Evolutionary conservation across 345 rosid genomes (phyloP), one percentile per base, ranked within the genome.

Genomic region (Stellera chamaejasme): DNA sequence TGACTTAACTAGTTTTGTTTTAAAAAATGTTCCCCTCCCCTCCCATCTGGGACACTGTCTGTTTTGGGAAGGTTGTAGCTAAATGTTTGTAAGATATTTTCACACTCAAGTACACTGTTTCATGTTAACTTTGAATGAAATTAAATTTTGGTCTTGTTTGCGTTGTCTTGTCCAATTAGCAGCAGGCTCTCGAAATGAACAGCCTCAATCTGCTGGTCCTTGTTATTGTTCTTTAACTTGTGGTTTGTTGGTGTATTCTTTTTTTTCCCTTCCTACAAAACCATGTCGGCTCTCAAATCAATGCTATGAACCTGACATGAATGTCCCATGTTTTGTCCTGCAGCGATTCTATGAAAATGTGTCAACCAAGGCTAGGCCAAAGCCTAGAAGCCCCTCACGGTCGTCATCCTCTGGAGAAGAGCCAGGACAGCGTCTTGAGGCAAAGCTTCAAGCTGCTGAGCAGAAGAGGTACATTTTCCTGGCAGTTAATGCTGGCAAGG

Each of bases 341-440:
- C 71, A 93, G 99, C 87, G 84, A 93, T 93, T 87, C 77, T 84
- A 93, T 58, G 86, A 81, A 64, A 87, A 72, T 14, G 65, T 93
- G 67, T 82, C 94, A 46, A 87, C 84, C 58, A 93, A 89, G 80
- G 99, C 99, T 26, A 80, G 92, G 16, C 77, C 82, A 5, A 93
- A 84, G 71, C 96, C 79, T 2, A 79, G 83, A 76, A 93, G 97
- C 67, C 94, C 97, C 10, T 75, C 80, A 25, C 76, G 69, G 46
- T 65, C 82, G 60, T 86, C 84, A 57, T 79, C 90, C 19, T 62
- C 67, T 2, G 99, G 89, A 67, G 99, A 87, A 58, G 81, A 93
- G 58, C 96, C 77, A 53, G 85, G 87, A 44, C 97, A 93, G 59
- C 88, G 97, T n/a, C 92, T 93, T 66, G 97, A 93, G 63, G 96